Conservation (phyloP, 345 rosid species). For the Erucastrum elatum region DNA sequence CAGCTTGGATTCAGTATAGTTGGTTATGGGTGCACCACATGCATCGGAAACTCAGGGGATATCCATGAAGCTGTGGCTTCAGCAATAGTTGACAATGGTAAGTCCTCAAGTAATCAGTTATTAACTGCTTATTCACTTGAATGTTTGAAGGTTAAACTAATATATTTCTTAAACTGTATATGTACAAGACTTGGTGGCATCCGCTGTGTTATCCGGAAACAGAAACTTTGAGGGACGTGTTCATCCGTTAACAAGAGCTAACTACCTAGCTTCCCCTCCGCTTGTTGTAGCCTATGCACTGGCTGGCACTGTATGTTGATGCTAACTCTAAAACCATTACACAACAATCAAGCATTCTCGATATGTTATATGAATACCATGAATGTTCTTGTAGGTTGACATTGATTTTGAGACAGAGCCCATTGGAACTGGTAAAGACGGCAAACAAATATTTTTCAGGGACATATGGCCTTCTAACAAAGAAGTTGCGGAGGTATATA, state of each 20-base stretch:
- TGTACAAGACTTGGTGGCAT: conserved; percentile 73
- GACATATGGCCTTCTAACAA: conserved; percentile 96
- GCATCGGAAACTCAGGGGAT: conserved; percentile 95
- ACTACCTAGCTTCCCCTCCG: conserved; percentile 99
- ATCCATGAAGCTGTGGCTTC: conserved; percentile 77
- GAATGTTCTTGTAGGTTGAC: conserved; percentile 57
- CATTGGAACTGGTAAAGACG: conserved; percentile 85
- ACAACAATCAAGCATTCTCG: neutral
- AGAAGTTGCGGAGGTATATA: conserved; percentile 84
- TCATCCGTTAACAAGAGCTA: conserved; percentile 98
- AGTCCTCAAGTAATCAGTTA: neutral
- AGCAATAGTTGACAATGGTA: conserved; percentile 76
- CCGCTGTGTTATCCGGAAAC: conserved; percentile 97
- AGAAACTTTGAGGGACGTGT: conserved; percentile 99
- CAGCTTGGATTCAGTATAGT: conserved; percentile 81
- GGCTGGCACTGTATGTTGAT: conserved; percentile 81
- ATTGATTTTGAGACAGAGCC: conserved; percentile 96
- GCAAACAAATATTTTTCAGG: conserved; percentile 70
- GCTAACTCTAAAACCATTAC: conserved; percentile 6
- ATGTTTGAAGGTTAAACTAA: conserved; percentile 13
- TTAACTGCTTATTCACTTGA: conserved; percentile 6
- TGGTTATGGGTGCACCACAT: conserved; percentile 95
- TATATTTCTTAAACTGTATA: conserved; percentile 6
- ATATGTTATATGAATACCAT: neutral
- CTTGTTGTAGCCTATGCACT: conserved; percentile 98